Conservation (phyloP, 345 rosid species). For the Sisymbrium altissimum region DNA sequence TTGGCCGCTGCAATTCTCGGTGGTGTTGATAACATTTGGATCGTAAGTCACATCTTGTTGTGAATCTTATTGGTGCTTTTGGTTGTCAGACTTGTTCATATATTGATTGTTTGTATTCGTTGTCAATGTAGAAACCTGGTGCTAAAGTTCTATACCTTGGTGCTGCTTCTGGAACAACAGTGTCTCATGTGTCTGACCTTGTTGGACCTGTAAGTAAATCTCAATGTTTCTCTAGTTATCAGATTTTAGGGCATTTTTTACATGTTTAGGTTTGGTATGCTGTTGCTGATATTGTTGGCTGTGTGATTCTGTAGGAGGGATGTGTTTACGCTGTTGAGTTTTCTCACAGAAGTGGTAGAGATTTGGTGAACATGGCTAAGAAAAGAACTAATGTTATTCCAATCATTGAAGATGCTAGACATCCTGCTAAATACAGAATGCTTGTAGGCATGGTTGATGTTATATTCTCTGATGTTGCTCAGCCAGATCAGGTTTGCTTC, state of each 20-base stretch:
- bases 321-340: constrained; percentile 96
- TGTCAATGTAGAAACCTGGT: constrained; percentile 71
- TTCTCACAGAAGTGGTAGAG: constrained; percentile 96
- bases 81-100: background rate
- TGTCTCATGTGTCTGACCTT: constrained; percentile 92
- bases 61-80: background rate
- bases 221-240: background rate
- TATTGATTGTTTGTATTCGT: background rate
- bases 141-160: constrained; percentile 94
- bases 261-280: background rate
- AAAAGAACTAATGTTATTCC: constrained; percentile 92
- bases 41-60: constrained; percentile 44
- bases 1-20: constrained; percentile 96
- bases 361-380: constrained; percentile 98
- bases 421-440: constrained; percentile 96
- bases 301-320: constrained; percentile 49
- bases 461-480: constrained; percentile 98
- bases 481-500: constrained; percentile 90
- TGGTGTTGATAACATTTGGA: constrained; percentile 95
- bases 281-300: background rate
- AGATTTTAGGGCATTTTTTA: background rate
- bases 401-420: constrained; percentile 98
- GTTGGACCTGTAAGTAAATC: constrained; percentile 83
- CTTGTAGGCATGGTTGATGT: constrained; percentile 99
- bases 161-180: constrained; percentile 99